Evolutionary conservation across 768 basidiomycete genomes (phyloP).

Genomic region (Termitomyces sp.): DNA sequence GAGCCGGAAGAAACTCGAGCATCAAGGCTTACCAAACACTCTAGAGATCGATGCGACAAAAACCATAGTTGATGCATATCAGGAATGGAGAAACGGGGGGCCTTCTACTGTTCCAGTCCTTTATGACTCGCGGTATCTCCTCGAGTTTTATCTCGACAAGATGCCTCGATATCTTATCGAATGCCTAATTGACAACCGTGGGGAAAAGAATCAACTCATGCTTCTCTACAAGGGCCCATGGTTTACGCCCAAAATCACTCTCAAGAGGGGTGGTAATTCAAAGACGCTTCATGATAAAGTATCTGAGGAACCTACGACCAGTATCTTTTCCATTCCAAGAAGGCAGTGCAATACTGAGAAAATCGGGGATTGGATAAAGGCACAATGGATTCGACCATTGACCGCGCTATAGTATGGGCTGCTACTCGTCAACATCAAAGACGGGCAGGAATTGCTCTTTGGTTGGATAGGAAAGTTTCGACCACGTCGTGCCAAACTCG

Average conservation of each 20-base stretch:
- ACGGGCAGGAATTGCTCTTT: slow-evolving; percentile 1
- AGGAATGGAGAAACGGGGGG: slow-evolving; percentile 12
- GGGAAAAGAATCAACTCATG: slow-evolving; percentile 18
- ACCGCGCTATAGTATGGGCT: slow-evolving; percentile 19
- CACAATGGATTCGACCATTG: slow-evolving; percentile 35
- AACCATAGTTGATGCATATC: slow-evolving; percentile 12
- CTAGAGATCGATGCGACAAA: slow-evolving; percentile 39
- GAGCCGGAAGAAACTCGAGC: slow-evolving; percentile 22
- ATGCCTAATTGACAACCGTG: slow-evolving; percentile 16
- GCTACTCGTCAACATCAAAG: background rate
- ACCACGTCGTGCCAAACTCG: slow-evolving; percentile 33
- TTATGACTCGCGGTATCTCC: slow-evolving; percentile 61
- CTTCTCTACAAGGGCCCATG: slow-evolving; percentile 36
- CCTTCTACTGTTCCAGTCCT: slow-evolving; percentile 32
- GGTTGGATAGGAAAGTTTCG: slow-evolving; percentile 24
- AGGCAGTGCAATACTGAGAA: background rate
- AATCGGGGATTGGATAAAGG: slow-evolving; percentile 34
- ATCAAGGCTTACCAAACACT: slow-evolving; percentile 16
- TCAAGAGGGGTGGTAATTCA: slow-evolving; percentile 9
- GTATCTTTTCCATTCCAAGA: background rate
- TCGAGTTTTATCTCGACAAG: slow-evolving; percentile 37
- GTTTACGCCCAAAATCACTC: slow-evolving; percentile 42
- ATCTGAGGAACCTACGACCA: background rate
- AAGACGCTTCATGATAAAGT: slow-evolving; percentile 15
- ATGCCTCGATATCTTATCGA: slow-evolving; percentile 34